Conservation (phyloP, 2,329 filamentous ascomycete genomes). For the Monosporascus sp. region DNA sequence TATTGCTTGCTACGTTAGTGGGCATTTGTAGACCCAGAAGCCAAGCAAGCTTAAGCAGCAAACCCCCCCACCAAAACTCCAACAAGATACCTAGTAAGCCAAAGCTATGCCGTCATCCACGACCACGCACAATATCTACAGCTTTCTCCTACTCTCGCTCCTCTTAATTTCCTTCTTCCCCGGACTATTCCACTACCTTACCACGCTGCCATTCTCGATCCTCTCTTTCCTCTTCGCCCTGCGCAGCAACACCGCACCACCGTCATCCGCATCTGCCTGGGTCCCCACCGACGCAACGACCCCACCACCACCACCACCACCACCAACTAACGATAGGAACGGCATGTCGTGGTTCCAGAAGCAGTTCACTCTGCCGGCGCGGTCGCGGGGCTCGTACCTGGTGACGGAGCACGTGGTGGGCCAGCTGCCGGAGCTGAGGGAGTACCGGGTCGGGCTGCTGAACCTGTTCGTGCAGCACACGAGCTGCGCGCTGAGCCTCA, state of each 20-base stretch:
- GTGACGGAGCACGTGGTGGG: conserved; percentile 71
- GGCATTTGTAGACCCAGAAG: neutral
- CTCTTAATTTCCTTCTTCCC: conserved; percentile 50
- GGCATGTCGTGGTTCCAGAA: conserved; percentile 82
- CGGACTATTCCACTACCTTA: conserved; percentile 45
- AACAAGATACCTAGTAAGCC: conserved; percentile 8
- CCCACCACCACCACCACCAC: conserved; percentile 6
- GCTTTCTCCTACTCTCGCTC: conserved; percentile 41
- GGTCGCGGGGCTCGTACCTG: conserved; percentile 80
- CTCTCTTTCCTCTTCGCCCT: conserved; percentile 28
- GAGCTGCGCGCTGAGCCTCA: conserved; percentile 81
- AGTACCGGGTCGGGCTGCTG: conserved; percentile 81
- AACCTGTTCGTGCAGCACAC: conserved; percentile 96
- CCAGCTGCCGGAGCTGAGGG: conserved; percentile 70
- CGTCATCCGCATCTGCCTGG: conserved; percentile 1
- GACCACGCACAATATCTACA: conserved; percentile 30
- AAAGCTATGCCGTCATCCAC: conserved; percentile 35
- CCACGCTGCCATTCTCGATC: conserved; percentile 41
- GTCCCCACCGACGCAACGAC: no score
- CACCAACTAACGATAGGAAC: no score
- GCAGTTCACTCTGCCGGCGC: conserved; percentile 70
- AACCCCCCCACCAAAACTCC: conserved; percentile 21
- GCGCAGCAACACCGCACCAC: conserved; percentile 10
- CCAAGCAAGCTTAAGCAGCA: neutral
- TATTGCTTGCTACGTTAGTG: neutral